A percentile compares a stretch with the other conserved stretches of the same genome.
Evolutionary conservation across 2,329 filamentous ascomycete species (phyloP).

Genomic region (Botrytis tulipae): DNA sequence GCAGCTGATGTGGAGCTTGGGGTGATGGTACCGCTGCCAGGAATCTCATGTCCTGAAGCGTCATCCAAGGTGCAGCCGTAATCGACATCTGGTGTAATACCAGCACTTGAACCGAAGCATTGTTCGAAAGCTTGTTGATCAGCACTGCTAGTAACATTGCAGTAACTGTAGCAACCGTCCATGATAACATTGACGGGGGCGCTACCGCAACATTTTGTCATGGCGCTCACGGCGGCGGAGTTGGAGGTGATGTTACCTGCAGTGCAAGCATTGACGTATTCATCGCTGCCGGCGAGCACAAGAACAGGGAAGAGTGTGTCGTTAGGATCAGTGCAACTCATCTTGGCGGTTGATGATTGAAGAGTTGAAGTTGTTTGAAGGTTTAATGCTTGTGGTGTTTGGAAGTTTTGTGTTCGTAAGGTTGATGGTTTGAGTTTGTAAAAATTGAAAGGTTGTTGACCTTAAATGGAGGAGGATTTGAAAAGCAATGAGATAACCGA

Average conservation of each 20-base stretch:
- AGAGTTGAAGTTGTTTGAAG: conserved; percentile 1
- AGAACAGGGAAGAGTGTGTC: background rate
- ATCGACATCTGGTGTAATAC: background rate
- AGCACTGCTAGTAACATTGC: conserved; percentile 17
- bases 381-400: background rate
- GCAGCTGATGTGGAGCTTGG: background rate
- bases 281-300: background rate
- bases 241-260: conserved; percentile 18
- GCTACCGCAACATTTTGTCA: conserved; percentile 15
- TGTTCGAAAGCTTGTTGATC: conserved; percentile 8
- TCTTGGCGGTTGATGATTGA: background rate
- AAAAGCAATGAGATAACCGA: background rate
- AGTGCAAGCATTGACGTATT: conserved; percentile 14
- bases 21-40: conserved; percentile 13
- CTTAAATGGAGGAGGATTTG: conserved; percentile 2
- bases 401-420: background rate
- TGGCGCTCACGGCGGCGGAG: background rate
- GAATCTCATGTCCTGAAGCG: background rate
- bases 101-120: conserved; percentile 1
- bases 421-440: background rate
- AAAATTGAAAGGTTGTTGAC: background rate
- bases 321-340: background rate
- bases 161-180: conserved; percentile 20
- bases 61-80: conserved; percentile 6
- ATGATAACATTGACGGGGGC: background rate